Evolutionary conservation across 1,284 basidiomycete species (phyloP).

Genomic region (Cutaneotrichosporon mucoides): DNA sequence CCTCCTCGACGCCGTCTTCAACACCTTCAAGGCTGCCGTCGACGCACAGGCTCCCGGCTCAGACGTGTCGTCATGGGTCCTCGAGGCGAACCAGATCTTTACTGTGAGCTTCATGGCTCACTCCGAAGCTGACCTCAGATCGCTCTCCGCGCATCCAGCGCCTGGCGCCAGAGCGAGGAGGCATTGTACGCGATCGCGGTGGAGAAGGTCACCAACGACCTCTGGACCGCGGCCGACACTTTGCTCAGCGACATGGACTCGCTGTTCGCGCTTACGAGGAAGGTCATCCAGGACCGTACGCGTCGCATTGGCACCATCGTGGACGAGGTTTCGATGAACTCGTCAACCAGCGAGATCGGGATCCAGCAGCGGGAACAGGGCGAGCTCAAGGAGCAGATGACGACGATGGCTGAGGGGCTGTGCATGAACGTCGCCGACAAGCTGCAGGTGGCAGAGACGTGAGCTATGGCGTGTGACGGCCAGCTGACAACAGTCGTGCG

Average conservation of each 20-base stretch:
- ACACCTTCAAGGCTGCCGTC: conserved; percentile 27
- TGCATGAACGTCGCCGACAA: conserved; percentile 71
- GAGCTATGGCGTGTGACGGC: conserved; percentile 20
- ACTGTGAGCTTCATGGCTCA: conserved; percentile 54
- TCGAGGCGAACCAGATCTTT: conserved; percentile 69
- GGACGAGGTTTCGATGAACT: conserved; percentile 34
- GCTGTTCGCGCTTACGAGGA: conserved; percentile 66
- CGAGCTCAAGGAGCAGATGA: conserved; percentile 59
- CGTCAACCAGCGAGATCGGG: conserved; percentile 14
- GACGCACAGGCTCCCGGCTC: conserved; percentile 17
- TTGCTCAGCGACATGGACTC: conserved; percentile 67
- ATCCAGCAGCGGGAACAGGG: conserved; percentile 32
- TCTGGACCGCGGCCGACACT: conserved; percentile 74
- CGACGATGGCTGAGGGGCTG: conserved; percentile 64
- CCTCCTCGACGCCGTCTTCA: conserved; percentile 43
- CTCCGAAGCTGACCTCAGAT: conserved; percentile 52
- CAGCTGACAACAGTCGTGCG: conserved; percentile 30
- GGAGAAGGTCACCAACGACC: conserved; percentile 58
- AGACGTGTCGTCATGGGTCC: conserved; percentile 54
- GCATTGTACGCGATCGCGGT: conserved; percentile 69
- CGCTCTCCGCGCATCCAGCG: conserved; percentile 65
- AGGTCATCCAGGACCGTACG: conserved; percentile 51
- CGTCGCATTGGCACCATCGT: conserved; percentile 52
- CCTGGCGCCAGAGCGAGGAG: conserved; percentile 67
- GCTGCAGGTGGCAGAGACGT: conserved; percentile 53